Conservation (phyloP, 768 basidiomycete genomes). For the Amanita rimosa region DNA sequence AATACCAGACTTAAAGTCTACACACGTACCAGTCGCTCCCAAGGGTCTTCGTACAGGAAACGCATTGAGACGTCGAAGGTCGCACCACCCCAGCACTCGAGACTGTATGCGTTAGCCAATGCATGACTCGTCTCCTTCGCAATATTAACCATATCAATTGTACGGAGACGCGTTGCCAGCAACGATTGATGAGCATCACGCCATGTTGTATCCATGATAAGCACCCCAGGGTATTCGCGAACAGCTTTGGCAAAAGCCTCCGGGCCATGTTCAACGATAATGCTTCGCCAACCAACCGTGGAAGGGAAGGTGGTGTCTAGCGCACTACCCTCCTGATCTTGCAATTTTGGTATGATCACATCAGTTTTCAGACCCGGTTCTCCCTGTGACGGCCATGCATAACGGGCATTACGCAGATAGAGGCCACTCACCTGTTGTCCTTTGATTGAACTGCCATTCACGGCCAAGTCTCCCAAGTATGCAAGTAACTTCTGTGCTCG, state of each 20-base stretch:
- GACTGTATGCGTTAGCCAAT: conserved; percentile 86
- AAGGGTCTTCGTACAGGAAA: conserved; percentile 99
- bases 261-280: conserved; percentile 95
- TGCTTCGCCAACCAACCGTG: conserved; percentile 91
- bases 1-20: conserved; percentile 8
- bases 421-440: conserved; percentile 52
- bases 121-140: conserved; percentile 97
- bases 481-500: conserved; percentile 95
- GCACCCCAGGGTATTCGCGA: conserved; percentile 85
- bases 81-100: conserved; percentile 99
- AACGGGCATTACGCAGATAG: background rate
- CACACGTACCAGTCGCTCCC: conserved; percentile 80
- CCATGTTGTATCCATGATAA: conserved; percentile 99
- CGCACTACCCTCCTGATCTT: conserved; percentile 61
- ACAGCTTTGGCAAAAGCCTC: conserved; percentile 98
- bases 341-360: conserved; percentile 70
- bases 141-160: conserved; percentile 96
- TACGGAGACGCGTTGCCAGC: conserved; percentile 91
- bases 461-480: conserved; percentile 94
- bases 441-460: conserved; percentile 97
- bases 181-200: conserved; percentile 98
- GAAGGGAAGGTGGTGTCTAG: conserved; percentile 80
- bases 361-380: conserved; percentile 93
- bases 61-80: conserved; percentile 99
- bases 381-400: conserved; percentile 33